These are phyloP conservation scores for Nicotiana otophora DNA, from an alignment of 257 asterid species.

Conservation along the genomic window DNA sequence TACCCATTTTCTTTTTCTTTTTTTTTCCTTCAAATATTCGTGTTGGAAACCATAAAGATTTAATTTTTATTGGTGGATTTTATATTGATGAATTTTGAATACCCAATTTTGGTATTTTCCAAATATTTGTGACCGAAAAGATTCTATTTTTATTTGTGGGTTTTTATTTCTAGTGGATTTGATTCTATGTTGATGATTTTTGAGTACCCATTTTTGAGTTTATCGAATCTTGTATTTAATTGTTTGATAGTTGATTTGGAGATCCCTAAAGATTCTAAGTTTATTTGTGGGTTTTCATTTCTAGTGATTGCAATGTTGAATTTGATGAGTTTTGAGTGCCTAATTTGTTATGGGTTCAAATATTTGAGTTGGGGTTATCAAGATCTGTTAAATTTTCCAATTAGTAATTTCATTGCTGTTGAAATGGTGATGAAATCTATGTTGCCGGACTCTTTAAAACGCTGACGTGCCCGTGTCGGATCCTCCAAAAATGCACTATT, in stretches of 20 bases:
- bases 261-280: neutral
- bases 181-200: neutral
- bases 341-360: neutral
- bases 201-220: neutral
- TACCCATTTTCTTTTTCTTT: neutral
- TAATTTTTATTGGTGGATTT: too few relatives aligned
- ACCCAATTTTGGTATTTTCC: too few relatives aligned
- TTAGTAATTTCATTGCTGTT: neutral
- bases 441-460: too few relatives aligned
- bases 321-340: neutral
- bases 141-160: constrained; percentile 5
- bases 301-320: neutral
- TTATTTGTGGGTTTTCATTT: neutral
- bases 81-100: too few relatives aligned
- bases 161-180: neutral
- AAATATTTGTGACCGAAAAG: neutral
- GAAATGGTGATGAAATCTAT: neutral
- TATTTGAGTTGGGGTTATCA: neutral
- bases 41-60: too few relatives aligned
- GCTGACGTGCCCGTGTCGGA: too few relatives aligned
- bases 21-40: too few relatives aligned
- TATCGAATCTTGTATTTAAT: neutral
- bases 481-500: too few relatives aligned
- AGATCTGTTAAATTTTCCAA: neutral
- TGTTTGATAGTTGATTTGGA: neutral